Base-by-base conservation (phyloP, 768 basidiomycete genomes). In the Rhizopogon rudus region DNA sequence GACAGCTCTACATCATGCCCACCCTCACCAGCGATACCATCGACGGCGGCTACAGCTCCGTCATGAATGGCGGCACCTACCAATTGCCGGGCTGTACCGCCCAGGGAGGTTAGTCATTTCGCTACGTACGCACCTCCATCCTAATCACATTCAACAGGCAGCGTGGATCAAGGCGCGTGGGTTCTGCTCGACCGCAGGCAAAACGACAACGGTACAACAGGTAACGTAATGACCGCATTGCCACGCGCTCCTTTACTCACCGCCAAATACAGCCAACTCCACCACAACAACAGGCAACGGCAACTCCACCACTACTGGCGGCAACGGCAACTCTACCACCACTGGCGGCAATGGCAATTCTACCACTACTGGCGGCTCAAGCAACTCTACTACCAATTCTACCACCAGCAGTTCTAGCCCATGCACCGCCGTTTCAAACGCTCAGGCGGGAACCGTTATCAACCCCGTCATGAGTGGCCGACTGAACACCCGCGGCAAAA, bases 401-500 rank as follows among this genome's bases (percentile, higher is more conserved):
- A 65, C 63, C 28, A 54, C 57, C 1, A 42, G 20, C 46, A 66
- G 68, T 52, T 59, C 60, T 37, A 73, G 76, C 60, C 62, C 73
- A 44, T 84, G 82, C 63, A 76, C 78, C 2, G 80, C 75, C 12
- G 64, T 68, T 13, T 77, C 76, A 57, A 72, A 70, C 2, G 55
- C 69, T 0, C 61, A 67, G 53, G 60, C 55, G 9, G 65, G 65
- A 20, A 63, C 64, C 8, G 73, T 73, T 13, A 73, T 85, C 64
- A 80, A 80, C 57, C 83, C 83, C 2, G 76, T 82, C 44, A 74
- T 73, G 73, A 76, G 73, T 39, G 82, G 82, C 10, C 73, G 83
- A 17, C 70, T 86, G 59, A 77, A 71, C 55, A 85, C 83, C 29
- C 73, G 75, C 43, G 72, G 72, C 29, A 77, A 72, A 56, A 67